Evolutionary conservation across 1,284 basidiomycete genomes (phyloP).

Genomic region (Leccinum cinnamomeum): DNA sequence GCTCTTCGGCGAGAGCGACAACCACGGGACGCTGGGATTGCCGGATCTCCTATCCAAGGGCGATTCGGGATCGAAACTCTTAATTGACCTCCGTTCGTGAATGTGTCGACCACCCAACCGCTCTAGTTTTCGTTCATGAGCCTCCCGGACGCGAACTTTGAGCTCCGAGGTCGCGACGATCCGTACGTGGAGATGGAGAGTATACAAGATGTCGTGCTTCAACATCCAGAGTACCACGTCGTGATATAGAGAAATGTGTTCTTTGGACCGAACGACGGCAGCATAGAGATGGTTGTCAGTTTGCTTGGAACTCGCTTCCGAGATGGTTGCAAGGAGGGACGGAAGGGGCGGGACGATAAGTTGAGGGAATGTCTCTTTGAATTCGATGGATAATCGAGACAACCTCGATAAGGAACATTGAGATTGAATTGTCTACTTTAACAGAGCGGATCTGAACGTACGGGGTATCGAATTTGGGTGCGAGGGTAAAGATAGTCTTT

Average conservation of each 20-base stretch:
- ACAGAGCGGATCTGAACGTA: slow-evolving; percentile 41
- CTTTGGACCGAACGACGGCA: slow-evolving; percentile 67
- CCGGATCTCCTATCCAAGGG: slow-evolving; percentile 24
- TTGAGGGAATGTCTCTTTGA: slow-evolving; percentile 65
- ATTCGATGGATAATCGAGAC: slow-evolving; percentile 60
- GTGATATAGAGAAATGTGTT: slow-evolving; percentile 70
- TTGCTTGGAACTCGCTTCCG: slow-evolving; percentile 61
- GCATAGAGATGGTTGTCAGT: slow-evolving; percentile 73
- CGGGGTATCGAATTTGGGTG: slow-evolving; percentile 67
- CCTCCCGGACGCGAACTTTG: slow-evolving; percentile 62
- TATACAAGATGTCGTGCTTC: slow-evolving; percentile 81
- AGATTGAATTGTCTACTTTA: background rate
- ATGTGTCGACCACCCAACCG: slow-evolving; percentile 32
- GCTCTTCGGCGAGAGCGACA: slow-evolving; percentile 53
- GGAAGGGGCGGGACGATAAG: slow-evolving; percentile 70
- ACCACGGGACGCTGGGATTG: slow-evolving; percentile 36
- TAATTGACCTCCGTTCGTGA: slow-evolving; percentile 26
- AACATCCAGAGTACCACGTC: slow-evolving; percentile 93
- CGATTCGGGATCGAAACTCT: slow-evolving; percentile 24
- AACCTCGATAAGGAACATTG: slow-evolving; percentile 44
- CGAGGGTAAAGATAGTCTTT: slow-evolving; percentile 80
- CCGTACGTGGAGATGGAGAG: slow-evolving; percentile 84
- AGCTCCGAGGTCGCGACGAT: slow-evolving; percentile 78
- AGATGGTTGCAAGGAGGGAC: slow-evolving; percentile 70
- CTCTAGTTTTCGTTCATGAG: slow-evolving; percentile 45